Evolutionary conservation across 495 filamentous ascomycete species (phyloP).

Genomic region (Eremomyces bilateralis): DNA sequence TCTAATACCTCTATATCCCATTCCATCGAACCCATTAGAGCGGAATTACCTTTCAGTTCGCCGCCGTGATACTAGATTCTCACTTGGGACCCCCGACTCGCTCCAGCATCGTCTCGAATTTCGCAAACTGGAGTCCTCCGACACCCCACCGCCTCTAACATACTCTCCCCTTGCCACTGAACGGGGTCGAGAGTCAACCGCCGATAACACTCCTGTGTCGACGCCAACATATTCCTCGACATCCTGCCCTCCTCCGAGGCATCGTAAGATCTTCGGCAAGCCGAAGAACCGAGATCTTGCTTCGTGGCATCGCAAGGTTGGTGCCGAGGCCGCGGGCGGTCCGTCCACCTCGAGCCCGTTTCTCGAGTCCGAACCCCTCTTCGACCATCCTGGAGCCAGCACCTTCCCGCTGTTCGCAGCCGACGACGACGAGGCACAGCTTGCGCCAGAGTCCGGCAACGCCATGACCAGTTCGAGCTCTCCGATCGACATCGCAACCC

Average conservation of each 20-base stretch:
- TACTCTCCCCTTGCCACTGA: constrained; percentile 2
- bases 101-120: too few species aligned
- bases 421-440: too few species aligned
- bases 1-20: too few species aligned
- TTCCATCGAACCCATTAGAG: too few species aligned
- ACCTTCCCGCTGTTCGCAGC: constrained; percentile 14
- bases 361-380: constrained; percentile 19
- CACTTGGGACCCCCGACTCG: too few species aligned
- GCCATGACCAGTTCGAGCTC: constrained; percentile 32
- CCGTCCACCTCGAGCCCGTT: constrained; percentile 13
- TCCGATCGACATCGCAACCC: constrained; percentile 43
- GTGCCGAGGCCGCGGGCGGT: too few species aligned
- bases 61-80: too few species aligned
- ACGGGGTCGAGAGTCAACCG: constrained; percentile 5
- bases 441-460: too few species aligned
- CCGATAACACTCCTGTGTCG: constrained; percentile 5
- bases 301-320: too few species aligned
- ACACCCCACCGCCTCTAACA: constrained; percentile 6
- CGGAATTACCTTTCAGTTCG: too few species aligned
- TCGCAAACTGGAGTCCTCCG: constrained; percentile 1
- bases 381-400: constrained; percentile 21
- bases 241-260: not conserved
- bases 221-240: not conserved
- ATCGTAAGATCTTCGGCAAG: constrained; percentile 10
- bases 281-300: constrained; percentile 23